A percentile compares a stretch with the other conserved stretches of the same genome.
Conservation (phyloP, 306 rosid genomes). For the Dryas drummondii region DNA sequence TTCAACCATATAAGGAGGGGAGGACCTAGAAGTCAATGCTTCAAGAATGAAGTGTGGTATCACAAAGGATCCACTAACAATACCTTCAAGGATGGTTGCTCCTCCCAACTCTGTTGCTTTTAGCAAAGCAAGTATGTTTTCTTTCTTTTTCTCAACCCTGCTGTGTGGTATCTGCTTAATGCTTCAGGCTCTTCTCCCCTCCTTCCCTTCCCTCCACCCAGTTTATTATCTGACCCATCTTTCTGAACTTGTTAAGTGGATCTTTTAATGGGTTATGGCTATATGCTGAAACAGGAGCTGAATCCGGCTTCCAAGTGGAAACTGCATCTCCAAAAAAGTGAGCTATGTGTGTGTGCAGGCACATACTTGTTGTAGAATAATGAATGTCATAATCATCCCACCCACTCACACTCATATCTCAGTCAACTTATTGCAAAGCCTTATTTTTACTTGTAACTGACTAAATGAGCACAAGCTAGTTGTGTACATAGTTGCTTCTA, state of each 20-base stretch:
- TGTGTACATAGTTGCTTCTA: constrained; percentile 2
- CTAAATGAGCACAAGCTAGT: constrained; percentile 13
- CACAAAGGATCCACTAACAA: constrained; percentile 35
- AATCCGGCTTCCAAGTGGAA: constrained; percentile 42
- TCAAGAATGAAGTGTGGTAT: constrained; percentile 31
- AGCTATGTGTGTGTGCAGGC: constrained; percentile 24
- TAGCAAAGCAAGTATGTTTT: constrained; percentile 63
- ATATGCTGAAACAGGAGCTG: constrained; percentile 44
- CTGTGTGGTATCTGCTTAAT: not conserved
- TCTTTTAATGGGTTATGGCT: constrained; percentile 31
- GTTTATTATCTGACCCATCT: not conserved
- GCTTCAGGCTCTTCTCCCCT: not conserved
- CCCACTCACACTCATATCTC: constrained; percentile 14
- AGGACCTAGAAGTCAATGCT: constrained; percentile 34
- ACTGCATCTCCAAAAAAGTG: constrained; percentile 61
- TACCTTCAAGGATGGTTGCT: constrained; percentile 32
- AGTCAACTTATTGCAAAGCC: constrained; percentile 9
- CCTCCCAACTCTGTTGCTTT: constrained; percentile 34
- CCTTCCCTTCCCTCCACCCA: not conserved
- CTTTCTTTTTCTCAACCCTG: constrained; percentile 3
- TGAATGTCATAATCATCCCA: not conserved
- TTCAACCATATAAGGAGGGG: constrained; percentile 36
- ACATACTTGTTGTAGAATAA: constrained; percentile 10
- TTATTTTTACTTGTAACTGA: not conserved
- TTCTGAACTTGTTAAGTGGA: constrained; percentile 12